Evolutionary conservation across 306 rosid species (phyloP), one percentile per base, ranked within the genome.

Genomic region (Acmispon strigosus): DNA sequence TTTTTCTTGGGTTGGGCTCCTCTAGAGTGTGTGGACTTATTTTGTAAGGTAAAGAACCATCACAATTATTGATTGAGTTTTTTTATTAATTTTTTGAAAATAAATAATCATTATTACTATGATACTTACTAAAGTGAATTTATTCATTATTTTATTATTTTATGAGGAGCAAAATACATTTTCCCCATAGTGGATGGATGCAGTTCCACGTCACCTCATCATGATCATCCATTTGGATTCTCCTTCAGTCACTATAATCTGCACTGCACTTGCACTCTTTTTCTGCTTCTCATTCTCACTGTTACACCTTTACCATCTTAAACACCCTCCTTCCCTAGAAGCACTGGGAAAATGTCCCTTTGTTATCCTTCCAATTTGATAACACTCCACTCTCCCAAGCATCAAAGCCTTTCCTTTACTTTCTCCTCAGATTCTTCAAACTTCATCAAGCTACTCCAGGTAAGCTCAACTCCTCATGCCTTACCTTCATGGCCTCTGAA

Each of bases 401-500:
- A 76, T 59, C 84, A 76, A 48, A 76, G 50, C 50, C 62, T 80
- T 19, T 48, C 83, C 60, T 47, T 84, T 10, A 71, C 54, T 64
- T 76, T 83, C 67, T 83, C 90, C 69, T 82, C 97, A 65, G 76
- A 77, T 0, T 80, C 92, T 71, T 74, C 96, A 62, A 86, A 73
- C 4, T 78, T 82, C 78, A 22, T 86, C 81, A 77, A 81, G 52
- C 89, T 69, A 71, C 70, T 77, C 55, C 83, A 64, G 76, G 81
- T 83, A 72, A 84, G 80, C 77, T 78, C 98, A 64, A 6, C 50
- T 62, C 61, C 85, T 39, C 48, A 17, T n/a, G n/a, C n/a, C n/a
- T n/a, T n/a, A n/a, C n/a, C n/a, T n/a, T n/a, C n/a, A n/a, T n/a
- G n/a, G n/a, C n/a, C n/a, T n/a, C n/a, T 47, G 13, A 79, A 78